Conservation (phyloP, 768 basidiomycete genomes). For the Rhizopogon rudus region DNA sequence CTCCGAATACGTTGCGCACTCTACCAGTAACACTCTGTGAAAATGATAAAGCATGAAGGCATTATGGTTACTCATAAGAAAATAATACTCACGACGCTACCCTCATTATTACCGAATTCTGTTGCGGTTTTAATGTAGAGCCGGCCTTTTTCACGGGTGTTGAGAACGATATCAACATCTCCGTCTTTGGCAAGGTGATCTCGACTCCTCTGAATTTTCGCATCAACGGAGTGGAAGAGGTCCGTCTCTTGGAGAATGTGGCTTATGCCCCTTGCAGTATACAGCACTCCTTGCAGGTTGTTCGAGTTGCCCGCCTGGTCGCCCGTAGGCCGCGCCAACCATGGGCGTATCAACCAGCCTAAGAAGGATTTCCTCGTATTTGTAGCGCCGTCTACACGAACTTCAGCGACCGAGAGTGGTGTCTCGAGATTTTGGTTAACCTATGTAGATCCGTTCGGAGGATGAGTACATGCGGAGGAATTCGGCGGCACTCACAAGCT, state of each 20-base stretch:
- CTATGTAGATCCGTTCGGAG: slow-evolving; percentile 30
- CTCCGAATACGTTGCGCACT: slow-evolving; percentile 85
- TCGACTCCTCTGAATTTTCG: slow-evolving; percentile 53
- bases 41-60: neutral
- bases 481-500: slow-evolving; percentile 44
- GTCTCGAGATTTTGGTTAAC: slow-evolving; percentile 63
- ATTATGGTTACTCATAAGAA: neutral
- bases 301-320: slow-evolving; percentile 8
- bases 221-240: slow-evolving; percentile 67
- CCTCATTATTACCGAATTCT: slow-evolving; percentile 91
- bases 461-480: neutral
- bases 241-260: slow-evolving; percentile 67
- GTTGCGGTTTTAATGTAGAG: slow-evolving; percentile 80
- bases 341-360: slow-evolving; percentile 68
- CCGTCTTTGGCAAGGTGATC: slow-evolving; percentile 47
- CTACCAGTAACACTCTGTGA: slow-evolving; percentile 71
- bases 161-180: slow-evolving; percentile 80
- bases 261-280: slow-evolving; percentile 63
- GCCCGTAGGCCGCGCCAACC: slow-evolving; percentile 31
- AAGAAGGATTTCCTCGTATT: slow-evolving; percentile 80
- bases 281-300: slow-evolving; percentile 61
- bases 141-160: slow-evolving; percentile 69
- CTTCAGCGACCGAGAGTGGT: slow-evolving; percentile 63
- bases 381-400: slow-evolving; percentile 76
- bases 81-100: slow-evolving; percentile 68